Evolutionary conservation across 2,329 filamentous ascomycete species (phyloP).

Genomic region (Anthostomella pinea): DNA sequence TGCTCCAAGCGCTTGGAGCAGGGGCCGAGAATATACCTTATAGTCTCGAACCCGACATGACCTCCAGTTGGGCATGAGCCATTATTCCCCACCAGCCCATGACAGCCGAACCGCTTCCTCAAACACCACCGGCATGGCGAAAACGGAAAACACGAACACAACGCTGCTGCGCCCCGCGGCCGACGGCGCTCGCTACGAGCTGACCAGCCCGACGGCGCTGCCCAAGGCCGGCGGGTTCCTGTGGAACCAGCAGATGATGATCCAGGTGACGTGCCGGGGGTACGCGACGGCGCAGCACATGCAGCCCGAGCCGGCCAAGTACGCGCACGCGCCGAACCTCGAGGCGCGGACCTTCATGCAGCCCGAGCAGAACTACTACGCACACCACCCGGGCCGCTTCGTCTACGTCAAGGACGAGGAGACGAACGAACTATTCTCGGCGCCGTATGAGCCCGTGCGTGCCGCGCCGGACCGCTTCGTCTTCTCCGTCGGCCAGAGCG

Average conservation of each 20-base stretch:
- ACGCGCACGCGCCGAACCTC: conserved; percentile 56
- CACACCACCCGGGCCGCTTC: conserved; percentile 57
- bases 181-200: conserved; percentile 52
- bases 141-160: too few relatives aligned
- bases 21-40: too few relatives aligned
- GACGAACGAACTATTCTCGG: conserved; percentile 48
- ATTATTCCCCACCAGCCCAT: too few relatives aligned
- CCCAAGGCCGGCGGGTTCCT: conserved; percentile 55
- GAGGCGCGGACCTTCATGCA: conserved; percentile 61
- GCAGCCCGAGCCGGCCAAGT: conserved; percentile 60
- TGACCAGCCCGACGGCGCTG: conserved; percentile 53
- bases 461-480: conserved; percentile 45
- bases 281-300: conserved; percentile 58
- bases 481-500: conserved; percentile 54
- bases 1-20: too few relatives aligned
- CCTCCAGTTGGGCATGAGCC: too few relatives aligned
- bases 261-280: conserved; percentile 57
- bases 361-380: conserved; percentile 57
- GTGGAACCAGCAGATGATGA: conserved; percentile 62
- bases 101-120: neutral
- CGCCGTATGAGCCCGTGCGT: conserved; percentile 54
- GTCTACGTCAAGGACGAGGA: conserved; percentile 58
- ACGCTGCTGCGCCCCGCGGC: conserved; percentile 33
- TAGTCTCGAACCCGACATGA: too few relatives aligned
- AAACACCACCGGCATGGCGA: neutral